Evolutionary conservation across 306 rosid species (phyloP), one percentile per base, ranked within the genome.

Genomic region (Canavalia ensiformis): DNA sequence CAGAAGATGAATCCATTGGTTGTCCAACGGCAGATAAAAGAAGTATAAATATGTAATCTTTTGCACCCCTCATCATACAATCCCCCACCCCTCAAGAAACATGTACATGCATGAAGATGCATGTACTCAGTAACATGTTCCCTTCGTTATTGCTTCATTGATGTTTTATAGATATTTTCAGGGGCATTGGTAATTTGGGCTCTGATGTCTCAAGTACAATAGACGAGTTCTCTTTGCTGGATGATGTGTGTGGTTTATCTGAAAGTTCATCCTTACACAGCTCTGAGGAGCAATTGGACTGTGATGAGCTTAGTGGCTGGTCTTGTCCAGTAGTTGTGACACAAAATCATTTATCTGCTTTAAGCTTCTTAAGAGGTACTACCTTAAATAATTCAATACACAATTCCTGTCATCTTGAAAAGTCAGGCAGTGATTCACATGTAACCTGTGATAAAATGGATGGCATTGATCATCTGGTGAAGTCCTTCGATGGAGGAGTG

Each of bases 41-140:
- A 84, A 73, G 77, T 82, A 85, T 88, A 79, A 85, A 85, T 73
- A 77, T 82, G 98, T 93, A 91, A 88, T 79, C 68, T 84, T 83
- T 79, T 75, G 55, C 77, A 86, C 34, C 50, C 79, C 59, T 37
- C 78, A 28, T 80, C 76, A 30, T 13, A 25, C 37, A 45, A 44
- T 68, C 25, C 18, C 18, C 82, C 87, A 78, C 28, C 41, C 35
- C 76, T 66, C 42, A 1, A 9, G 59, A 52, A 68, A 8, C 39
- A 7, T 73, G 37, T 82, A 78, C 9, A 30, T n/a, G 56, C 78
- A 63, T 46, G 80, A 72, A 55, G 62, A 10, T 81, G 76, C 57
- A 12, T 62, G 52, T 77, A 55, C 56, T 12, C 46, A 51, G 30
- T 33, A 66, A 42, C 62, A 64, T 54, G 58, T 64, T 81, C 84